A percentile compares a stretch with the other conserved stretches of the same genome.
Conservation (phyloP, 2,329 filamentous ascomycete species). For the Pseudocercospora macadamiae region DNA sequence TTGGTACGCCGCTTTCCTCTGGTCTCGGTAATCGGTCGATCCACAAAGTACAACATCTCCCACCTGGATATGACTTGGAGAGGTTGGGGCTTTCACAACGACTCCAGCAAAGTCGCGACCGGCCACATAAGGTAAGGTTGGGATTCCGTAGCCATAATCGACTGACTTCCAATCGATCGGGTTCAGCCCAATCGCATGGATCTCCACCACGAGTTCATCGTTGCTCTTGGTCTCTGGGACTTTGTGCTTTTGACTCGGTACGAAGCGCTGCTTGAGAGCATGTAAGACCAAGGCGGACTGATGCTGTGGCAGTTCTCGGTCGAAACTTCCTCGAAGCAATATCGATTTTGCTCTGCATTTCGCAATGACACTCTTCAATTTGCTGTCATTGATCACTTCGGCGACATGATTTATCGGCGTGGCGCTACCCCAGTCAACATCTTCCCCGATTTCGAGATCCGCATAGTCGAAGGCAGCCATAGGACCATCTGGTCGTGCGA, state of each 20-base stretch:
- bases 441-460: conserved; percentile 14
- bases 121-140: conserved; percentile 40
- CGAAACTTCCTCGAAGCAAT: neutral
- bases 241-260: conserved; percentile 9
- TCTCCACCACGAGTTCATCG: conserved; percentile 43
- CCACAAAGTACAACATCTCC: conserved; percentile 34
- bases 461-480: conserved; percentile 13
- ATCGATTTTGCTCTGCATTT: conserved; percentile 16
- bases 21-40: conserved; percentile 49
- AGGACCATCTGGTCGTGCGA: neutral
- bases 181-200: conserved; percentile 43
- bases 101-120: conserved; percentile 36
- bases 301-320: conserved; percentile 7
- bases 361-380: conserved; percentile 17
- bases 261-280: conserved; percentile 18
- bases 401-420: conserved; percentile 21
- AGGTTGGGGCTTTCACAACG: conserved; percentile 41
- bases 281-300: conserved; percentile 23
- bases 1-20: conserved; percentile 49
- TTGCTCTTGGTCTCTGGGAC: conserved; percentile 22
- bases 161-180: conserved; percentile 49
- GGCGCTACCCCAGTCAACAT: conserved; percentile 27
- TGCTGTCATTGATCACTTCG: conserved; percentile 21
- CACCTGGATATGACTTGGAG: conserved; percentile 39
- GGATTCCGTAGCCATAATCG: conserved; percentile 49